Evolutionary conservation across 1,139 yeast species (phyloP), one percentile per base, ranked within the genome.

Genomic region (Yamadazyma spencermartinsiae): DNA sequence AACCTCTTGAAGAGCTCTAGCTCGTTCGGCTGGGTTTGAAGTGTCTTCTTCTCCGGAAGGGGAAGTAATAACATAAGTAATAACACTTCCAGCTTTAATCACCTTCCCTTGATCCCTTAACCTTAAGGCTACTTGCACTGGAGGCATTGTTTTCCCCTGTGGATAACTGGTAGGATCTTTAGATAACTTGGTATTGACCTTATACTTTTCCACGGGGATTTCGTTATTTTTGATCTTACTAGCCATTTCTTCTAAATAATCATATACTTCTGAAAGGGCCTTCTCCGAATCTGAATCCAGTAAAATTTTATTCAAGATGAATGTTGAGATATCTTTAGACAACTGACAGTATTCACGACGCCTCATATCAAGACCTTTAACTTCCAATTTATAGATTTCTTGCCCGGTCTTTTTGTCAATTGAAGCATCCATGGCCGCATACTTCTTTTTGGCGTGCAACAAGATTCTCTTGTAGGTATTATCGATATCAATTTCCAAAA

Each of bases 291-390:
- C 95, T 27, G 71, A 65, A 46, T 85, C 89, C 7, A 86, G 76
- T 25, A 92, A 69, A 35, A 92, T 69, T 48, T 85, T 79, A 51
- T 82, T 74, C 51, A 92, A 71, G 7, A 88, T 87, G 59, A 73
- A 83, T 24, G 81, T 79, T 0, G 97, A 88, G 3, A 86, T 80
- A 42, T 90, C 96, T 58, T 90, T 94, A 0, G 98, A 87, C 37
- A 92, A 67, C 40, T 88, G 95, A 67, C 98, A 89, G 60, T 79
- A 92, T 61, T 92, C 99, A 70, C 99, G 87, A 63, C 98, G 88
- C 59, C 80, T 82, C 95, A 94, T 84, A 68, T 94, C 99, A 42
- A 94, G 75, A 56, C 99, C 99, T 60, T 92, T 94, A 25, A 92
- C 96, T 60, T 92, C 98, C 48, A 92, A 71, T 21, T 71, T 61